A percentile compares a stretch with the other conserved stretches of the same genome.
These are phyloP conservation scores for Nothophaeocryptopus gaeumannii DNA, from an alignment of 2,329 filamentous ascomycete species.

Conservation along the genomic window DNA sequence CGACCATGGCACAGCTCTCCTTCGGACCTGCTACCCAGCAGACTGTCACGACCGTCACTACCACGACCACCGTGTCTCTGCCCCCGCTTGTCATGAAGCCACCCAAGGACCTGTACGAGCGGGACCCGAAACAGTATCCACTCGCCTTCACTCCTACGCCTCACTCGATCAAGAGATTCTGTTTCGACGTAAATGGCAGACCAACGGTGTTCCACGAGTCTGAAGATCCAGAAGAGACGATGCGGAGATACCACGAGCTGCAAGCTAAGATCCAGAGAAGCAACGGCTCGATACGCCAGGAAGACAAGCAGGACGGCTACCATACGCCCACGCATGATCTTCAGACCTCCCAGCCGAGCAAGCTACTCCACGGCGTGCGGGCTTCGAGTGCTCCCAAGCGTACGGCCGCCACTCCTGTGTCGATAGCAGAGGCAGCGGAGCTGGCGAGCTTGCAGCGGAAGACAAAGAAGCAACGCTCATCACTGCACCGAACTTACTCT, in stretches of 20 bases:
- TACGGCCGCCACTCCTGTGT: slow-evolving; percentile 49
- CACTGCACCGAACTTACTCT: slow-evolving; percentile 30
- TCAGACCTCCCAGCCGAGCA: slow-evolving; percentile 15
- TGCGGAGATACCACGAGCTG: slow-evolving; percentile 43
- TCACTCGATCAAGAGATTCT: slow-evolving; percentile 71
- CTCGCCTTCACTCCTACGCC: slow-evolving; percentile 81
- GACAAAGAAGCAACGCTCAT: slow-evolving; percentile 48
- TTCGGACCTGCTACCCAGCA: slow-evolving; percentile 63
- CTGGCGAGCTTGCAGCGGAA: slow-evolving; percentile 49
- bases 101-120: slow-evolving; percentile 64
- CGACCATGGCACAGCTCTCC: slow-evolving; percentile 58
- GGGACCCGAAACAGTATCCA: slow-evolving; percentile 88
- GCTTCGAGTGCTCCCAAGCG: slow-evolving; percentile 42
- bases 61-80: slow-evolving; percentile 77
- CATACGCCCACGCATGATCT: slow-evolving; percentile 25
- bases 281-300: slow-evolving; percentile 30
- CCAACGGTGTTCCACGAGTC: slow-evolving; percentile 62
- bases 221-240: slow-evolving; percentile 53
- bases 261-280: slow-evolving; percentile 29
- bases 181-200: slow-evolving; percentile 65
- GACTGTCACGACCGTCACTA: slow-evolving; percentile 80
- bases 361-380: slow-evolving; percentile 27
- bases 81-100: slow-evolving; percentile 79
- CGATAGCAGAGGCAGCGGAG: slow-evolving; percentile 54
- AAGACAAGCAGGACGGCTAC: slow-evolving; percentile 26